phyloP scores from a whole-genome alignment of 1,139 yeast genomes.

The Scheffersomyces parashehatae region DNA sequence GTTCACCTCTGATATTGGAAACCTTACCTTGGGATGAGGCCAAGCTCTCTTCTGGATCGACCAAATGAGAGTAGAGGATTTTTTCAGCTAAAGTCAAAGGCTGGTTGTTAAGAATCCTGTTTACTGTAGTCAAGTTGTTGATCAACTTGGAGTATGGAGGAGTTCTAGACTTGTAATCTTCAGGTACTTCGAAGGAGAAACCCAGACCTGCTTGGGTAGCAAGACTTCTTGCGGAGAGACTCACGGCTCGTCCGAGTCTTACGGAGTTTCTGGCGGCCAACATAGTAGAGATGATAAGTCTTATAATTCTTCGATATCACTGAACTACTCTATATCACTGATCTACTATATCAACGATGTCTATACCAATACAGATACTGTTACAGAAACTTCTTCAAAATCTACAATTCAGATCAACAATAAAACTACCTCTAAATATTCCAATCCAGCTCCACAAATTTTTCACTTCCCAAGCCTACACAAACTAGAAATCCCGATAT shows the following conservation, averaged over 20 bases:
- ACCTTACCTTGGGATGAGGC: conserved; percentile 47
- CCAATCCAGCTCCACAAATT: too few relatives aligned
- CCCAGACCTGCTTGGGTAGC: conserved; percentile 35
- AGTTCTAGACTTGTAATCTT: conserved; percentile 63
- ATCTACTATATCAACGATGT: too few relatives aligned
- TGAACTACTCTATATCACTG: too few relatives aligned
- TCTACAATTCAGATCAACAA: too few relatives aligned
- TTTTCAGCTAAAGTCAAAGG: conserved; percentile 94
- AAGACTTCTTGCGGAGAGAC: conserved; percentile 18
- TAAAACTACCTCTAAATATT: too few relatives aligned
- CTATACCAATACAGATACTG: too few relatives aligned
- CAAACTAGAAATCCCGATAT: too few relatives aligned
- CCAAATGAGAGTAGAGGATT: conserved; percentile 87
- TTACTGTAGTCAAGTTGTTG: conserved; percentile 61
- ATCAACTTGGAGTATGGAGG: conserved; percentile 86
- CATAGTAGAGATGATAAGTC: conserved; percentile 2
- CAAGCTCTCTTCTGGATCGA: conserved; percentile 78
- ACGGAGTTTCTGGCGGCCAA: conserved; percentile 9
- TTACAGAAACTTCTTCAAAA: too few relatives aligned
- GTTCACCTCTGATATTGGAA: conserved; percentile 71
- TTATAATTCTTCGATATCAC: too few relatives aligned
- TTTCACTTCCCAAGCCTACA: too few relatives aligned
- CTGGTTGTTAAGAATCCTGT: conserved; percentile 60
- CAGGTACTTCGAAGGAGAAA: conserved; percentile 46
- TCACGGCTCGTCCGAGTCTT: conserved; percentile 4